These are phyloP conservation scores for Allium cepa DNA, from an alignment of 106 monocot species.

Conservation along the genomic window DNA sequence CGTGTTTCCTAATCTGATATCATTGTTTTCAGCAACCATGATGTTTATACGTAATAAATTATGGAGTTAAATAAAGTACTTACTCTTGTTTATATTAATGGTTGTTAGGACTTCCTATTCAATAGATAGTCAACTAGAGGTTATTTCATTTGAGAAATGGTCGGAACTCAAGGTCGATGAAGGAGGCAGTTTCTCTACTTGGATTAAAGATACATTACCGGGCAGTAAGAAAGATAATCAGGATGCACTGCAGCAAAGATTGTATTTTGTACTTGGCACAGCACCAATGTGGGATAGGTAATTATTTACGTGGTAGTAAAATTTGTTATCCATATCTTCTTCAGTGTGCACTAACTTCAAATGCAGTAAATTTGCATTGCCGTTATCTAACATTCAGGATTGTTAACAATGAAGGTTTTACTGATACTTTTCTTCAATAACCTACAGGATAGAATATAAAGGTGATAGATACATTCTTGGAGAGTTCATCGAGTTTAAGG, in stretches of 20 bases:
- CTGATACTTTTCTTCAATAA: neutral
- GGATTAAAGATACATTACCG: constrained; percentile 82
- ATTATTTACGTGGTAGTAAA: too few species aligned
- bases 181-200: constrained; percentile 38
- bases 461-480: constrained; percentile 72
- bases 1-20: too few species aligned
- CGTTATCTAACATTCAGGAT: too few species aligned
- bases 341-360: too few species aligned
- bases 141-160: constrained; percentile 76
- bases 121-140: constrained; percentile 57
- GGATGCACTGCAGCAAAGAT: constrained; percentile 51
- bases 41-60: too few species aligned
- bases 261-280: constrained; percentile 62
- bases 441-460: constrained; percentile 75
- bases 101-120: constrained; percentile 41
- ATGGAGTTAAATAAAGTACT: too few species aligned
- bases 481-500: constrained; percentile 90
- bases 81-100: too few species aligned
- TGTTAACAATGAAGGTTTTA: too few species aligned
- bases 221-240: constrained; percentile 45
- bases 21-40: too few species aligned
- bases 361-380: too few species aligned
- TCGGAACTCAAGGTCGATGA: constrained; percentile 46
- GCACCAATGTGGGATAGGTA: constrained; percentile 98
- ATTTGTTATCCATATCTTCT: too few species aligned